phyloP scores from a whole-genome alignment of 306 rosid species.

The Malus sieversii region DNA sequence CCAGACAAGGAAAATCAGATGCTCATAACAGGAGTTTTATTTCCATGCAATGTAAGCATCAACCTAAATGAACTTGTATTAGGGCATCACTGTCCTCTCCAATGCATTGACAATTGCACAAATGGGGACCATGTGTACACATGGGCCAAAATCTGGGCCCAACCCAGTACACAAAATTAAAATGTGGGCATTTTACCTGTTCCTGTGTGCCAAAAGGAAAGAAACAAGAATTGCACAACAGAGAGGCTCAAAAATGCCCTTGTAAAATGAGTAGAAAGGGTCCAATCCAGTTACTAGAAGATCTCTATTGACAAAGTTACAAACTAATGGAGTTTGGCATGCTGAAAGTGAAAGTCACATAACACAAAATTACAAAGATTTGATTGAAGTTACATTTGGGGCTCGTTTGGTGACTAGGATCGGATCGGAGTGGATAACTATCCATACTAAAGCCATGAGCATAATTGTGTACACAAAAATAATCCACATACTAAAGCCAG shows the following conservation, averaged over 20 bases:
- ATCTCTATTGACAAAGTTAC: neutral
- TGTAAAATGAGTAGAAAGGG: neutral
- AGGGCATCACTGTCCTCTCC: neutral
- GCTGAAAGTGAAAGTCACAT: neutral
- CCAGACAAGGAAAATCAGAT: neutral
- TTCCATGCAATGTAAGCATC: neutral
- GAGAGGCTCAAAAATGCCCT: neutral
- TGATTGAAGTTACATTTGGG: neutral
- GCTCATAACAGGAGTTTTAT: neutral
- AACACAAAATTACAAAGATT: neutral
- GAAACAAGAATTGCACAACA: neutral
- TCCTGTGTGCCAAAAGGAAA: neutral
- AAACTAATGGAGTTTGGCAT: neutral
- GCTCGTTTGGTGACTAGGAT: too few species aligned
- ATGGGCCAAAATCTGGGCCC: neutral
- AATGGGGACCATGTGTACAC: too few species aligned
- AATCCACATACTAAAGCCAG: too few species aligned
- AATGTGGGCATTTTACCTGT: neutral
- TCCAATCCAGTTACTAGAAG: neutral
- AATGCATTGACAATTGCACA: neutral
- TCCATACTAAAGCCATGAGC: too few species aligned
- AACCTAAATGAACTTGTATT: neutral
- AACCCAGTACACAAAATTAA: neutral
- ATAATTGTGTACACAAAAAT: too few species aligned
- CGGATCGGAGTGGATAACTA: too few species aligned